phyloP scores from a whole-genome alignment of 306 rosid genomes.

The Castanea mollissima region DNA sequence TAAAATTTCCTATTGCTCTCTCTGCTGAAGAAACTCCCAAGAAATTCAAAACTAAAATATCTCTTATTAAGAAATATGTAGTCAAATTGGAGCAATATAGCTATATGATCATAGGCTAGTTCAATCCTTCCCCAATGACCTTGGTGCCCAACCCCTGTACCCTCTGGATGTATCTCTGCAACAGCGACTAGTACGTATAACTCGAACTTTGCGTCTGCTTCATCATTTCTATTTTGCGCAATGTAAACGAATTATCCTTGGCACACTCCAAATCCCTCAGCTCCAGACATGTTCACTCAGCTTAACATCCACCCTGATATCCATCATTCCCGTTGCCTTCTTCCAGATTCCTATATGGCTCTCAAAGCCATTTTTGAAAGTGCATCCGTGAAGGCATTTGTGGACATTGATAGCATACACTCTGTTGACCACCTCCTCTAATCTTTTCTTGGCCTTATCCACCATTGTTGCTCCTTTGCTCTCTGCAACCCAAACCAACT shows the following conservation, averaged over 20 bases:
- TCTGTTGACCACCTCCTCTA: no score
- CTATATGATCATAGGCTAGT: slow-evolving; percentile 8
- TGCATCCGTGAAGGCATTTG: background rate
- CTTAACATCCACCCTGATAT: slow-evolving; percentile 49
- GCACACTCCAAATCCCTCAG: slow-evolving; percentile 47
- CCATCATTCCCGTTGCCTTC: slow-evolving; percentile 39
- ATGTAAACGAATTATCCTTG: slow-evolving; percentile 38
- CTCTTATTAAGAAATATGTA: slow-evolving; percentile 1
- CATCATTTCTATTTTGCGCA: slow-evolving; percentile 39
- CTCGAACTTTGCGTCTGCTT: slow-evolving; percentile 52
- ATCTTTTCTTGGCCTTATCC: no score
- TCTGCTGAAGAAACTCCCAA: background rate
- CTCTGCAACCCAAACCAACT: no score
- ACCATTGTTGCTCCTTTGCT: no score
- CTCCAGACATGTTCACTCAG: slow-evolving; percentile 47
- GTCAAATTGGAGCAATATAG: slow-evolving; percentile 18
- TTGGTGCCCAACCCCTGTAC: slow-evolving; percentile 41
- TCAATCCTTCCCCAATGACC: slow-evolving; percentile 48
- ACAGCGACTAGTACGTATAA: slow-evolving; percentile 44
- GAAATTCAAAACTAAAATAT: background rate
- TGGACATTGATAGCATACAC: no score
- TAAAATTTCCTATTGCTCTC: slow-evolving; percentile 1
- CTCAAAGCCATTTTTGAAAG: slow-evolving; percentile 50
- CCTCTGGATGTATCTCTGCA: slow-evolving; percentile 40
- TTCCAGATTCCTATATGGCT: slow-evolving; percentile 45